These are phyloP conservation scores for Thyridium curvatum DNA, from an alignment of 2,329 filamentous ascomycete species.

Conservation along the genomic window DNA sequence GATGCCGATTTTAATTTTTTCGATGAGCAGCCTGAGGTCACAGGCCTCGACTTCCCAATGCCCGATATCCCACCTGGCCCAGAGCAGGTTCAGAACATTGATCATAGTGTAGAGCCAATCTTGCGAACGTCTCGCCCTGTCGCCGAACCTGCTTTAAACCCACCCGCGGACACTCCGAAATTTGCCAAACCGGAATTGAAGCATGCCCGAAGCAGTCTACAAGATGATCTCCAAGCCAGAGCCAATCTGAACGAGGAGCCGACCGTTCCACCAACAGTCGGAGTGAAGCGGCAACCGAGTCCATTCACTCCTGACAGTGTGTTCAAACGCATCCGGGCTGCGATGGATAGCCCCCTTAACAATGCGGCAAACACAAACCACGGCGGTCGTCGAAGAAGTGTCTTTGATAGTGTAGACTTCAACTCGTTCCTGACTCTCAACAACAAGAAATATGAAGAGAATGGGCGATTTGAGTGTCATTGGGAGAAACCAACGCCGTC, in stretches of 20 bases:
- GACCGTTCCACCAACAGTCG: conserved; percentile 13
- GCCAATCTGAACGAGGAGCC: conserved; percentile 20
- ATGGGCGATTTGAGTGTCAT: conserved; percentile 45
- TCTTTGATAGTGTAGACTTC: conserved; percentile 50
- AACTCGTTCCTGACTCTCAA: conserved; percentile 45
- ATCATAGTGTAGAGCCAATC: too few species aligned
- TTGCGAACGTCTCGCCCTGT: too few species aligned
- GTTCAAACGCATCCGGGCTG: conserved; percentile 50
- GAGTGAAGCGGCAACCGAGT: conserved; percentile 45
- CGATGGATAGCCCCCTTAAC: conserved; percentile 23
- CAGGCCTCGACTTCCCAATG: too few species aligned
- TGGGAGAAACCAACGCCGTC: conserved; percentile 21
- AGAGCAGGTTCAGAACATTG: background rate
- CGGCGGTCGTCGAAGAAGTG: conserved; percentile 31
- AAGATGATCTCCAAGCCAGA: conserved; percentile 24
- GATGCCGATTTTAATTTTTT: conserved; percentile 84
- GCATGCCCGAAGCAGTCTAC: conserved; percentile 49
- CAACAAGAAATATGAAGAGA: conserved; percentile 53
- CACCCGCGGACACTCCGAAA: conserved; percentile 19
- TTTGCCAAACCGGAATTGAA: conserved; percentile 56
- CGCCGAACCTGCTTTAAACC: background rate
- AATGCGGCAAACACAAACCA: conserved; percentile 12
- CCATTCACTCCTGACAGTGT: conserved; percentile 53
- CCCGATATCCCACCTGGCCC: too few species aligned
- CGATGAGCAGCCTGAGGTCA: conserved; percentile 49